These are phyloP conservation scores for Groenewaldozyma auringiensis DNA, from an alignment of 1,139 yeast species.

Conservation along the genomic window DNA sequence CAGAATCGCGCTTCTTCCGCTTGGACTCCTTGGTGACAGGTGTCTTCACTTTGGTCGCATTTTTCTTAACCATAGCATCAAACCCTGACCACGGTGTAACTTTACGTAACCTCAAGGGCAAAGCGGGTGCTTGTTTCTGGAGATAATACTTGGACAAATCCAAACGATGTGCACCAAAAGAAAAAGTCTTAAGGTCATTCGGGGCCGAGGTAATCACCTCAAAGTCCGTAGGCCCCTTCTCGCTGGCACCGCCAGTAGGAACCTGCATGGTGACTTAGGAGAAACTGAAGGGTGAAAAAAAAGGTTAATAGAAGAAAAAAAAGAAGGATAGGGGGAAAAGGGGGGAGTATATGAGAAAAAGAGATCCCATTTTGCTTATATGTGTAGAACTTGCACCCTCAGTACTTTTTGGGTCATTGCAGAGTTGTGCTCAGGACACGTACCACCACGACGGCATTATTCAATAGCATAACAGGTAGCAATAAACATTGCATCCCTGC, in stretches of 20 bases:
- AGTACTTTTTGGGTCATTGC: too few species aligned
- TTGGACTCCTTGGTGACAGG: not conserved
- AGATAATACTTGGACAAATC: slow-evolving; percentile 12
- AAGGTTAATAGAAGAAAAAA: not conserved
- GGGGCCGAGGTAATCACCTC: slow-evolving; percentile 1
- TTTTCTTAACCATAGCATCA: slow-evolving; percentile 8
- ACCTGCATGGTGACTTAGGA: too few species aligned
- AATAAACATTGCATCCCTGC: too few species aligned
- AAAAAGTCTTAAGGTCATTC: slow-evolving; percentile 3
- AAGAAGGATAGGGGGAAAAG: not conserved
- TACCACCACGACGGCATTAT: too few species aligned
- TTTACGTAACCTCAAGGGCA: slow-evolving; percentile 9
- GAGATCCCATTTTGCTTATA: not conserved
- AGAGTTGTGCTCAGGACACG: too few species aligned
- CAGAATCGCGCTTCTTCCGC: not conserved
- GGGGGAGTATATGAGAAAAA: not conserved
- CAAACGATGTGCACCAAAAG: slow-evolving; percentile 6
- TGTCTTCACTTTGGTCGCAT: slow-evolving; percentile 4
- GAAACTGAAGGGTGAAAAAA: not conserved
- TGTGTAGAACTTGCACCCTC: not conserved
- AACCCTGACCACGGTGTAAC: slow-evolving; percentile 17
- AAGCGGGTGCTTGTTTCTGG: slow-evolving; percentile 6
- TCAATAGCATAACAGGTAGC: too few species aligned
- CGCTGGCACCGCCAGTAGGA: too few species aligned
- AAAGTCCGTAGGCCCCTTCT: not conserved